phyloP scores from a whole-genome alignment of 1,284 basidiomycete species.

The Puccinia triticina region DNA sequence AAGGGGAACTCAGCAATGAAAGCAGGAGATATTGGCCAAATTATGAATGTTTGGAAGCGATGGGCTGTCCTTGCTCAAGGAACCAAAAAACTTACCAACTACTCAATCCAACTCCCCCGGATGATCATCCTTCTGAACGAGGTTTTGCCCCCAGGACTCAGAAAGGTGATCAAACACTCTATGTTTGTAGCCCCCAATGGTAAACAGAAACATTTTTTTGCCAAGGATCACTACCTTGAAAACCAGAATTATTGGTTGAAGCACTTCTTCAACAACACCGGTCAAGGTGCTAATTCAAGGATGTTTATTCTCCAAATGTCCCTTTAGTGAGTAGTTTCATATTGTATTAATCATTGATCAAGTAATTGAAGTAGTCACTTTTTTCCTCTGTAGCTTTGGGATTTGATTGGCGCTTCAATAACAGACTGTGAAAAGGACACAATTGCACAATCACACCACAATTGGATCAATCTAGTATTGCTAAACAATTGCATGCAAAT shows the following conservation, averaged over 20 bases:
- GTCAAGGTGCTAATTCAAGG: not conserved
- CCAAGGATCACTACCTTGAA: conserved; percentile 16
- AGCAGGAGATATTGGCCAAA: conserved; percentile 14
- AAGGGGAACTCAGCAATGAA: conserved; percentile 4
- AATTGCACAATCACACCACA: not conserved
- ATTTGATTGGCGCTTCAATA: not conserved
- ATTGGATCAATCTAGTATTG: not conserved
- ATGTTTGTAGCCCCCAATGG: conserved; percentile 7
- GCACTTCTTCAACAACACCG: conserved; percentile 30
- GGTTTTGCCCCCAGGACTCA: not conserved
- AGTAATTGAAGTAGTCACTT: not conserved
- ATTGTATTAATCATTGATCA: not conserved
- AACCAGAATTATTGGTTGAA: conserved; percentile 34
- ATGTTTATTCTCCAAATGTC: conserved; percentile 19
- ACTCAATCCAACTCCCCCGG: not conserved
- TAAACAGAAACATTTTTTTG: not conserved
- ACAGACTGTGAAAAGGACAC: not conserved
- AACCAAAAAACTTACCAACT: not conserved
- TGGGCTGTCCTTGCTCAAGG: conserved; percentile 16
- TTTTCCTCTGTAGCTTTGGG: not conserved
- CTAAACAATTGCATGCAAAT: not conserved
- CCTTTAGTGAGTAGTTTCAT: not conserved
- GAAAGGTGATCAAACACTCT: not conserved
- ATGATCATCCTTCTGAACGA: not conserved
- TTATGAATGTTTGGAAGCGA: conserved; percentile 11